Percentiles rank a stretch among this genome's conserved stretches.
Evolutionary conservation across 2,329 filamentous ascomycete genomes (phyloP).

Genomic region (Eutypa lata): DNA sequence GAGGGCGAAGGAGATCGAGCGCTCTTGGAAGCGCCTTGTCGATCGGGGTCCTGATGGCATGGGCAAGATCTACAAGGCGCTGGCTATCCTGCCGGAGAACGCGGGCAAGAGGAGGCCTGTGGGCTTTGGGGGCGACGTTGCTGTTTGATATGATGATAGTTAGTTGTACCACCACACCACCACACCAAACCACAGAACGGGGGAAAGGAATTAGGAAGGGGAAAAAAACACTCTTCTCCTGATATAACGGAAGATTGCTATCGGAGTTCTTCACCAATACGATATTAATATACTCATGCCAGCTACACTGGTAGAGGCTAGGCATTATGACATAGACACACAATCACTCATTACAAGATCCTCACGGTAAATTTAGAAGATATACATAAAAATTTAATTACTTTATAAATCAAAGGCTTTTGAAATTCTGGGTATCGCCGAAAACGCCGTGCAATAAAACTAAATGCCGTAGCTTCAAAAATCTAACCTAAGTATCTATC

Average conservation of each 20-base stretch:
- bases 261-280: too few species aligned
- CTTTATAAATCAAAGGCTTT: background rate
- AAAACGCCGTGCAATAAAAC: background rate
- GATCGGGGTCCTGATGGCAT: conserved; percentile 81
- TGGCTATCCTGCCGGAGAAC: conserved; percentile 86
- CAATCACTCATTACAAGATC: too few species aligned
- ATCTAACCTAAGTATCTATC: too few species aligned
- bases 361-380: too few species aligned
- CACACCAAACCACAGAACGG: too few species aligned
- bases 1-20: conserved; percentile 61
- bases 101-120: conserved; percentile 72
- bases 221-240: too few species aligned
- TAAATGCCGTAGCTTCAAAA: background rate
- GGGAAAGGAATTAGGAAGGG: too few species aligned
- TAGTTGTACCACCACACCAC: background rate
- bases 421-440: background rate
- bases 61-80: conserved; percentile 90
- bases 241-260: too few species aligned
- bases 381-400: too few species aligned
- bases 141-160: conserved; percentile 4
- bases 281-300: too few species aligned
- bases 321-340: too few species aligned
- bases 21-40: conserved; percentile 77
- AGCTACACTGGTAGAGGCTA: too few species aligned
- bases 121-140: conserved; percentile 79